phyloP scores from a whole-genome alignment of 257 asterid species.

The Salvia splendens region DNA sequence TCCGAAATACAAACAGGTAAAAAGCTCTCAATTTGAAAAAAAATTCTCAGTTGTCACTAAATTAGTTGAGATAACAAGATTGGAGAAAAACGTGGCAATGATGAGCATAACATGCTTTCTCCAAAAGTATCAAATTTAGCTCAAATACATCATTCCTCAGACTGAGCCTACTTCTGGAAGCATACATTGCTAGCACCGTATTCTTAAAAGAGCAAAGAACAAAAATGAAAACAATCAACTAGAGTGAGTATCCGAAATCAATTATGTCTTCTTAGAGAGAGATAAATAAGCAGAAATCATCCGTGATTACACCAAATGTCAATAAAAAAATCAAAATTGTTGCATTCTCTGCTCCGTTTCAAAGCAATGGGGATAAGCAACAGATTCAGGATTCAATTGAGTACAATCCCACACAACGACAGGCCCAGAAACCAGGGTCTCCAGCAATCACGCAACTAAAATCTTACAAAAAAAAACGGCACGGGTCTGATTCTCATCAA shows the following conservation, averaged over 20 bases:
- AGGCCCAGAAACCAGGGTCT: slow-evolving; percentile 9
- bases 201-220: neutral
- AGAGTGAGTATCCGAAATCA: neutral
- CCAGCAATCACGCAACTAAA: neutral
- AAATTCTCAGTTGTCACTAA: neutral
- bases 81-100: neutral
- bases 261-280: neutral
- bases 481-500: neutral
- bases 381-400: slow-evolving; percentile 18
- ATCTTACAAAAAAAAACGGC: neutral
- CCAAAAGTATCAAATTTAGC: slow-evolving; percentile 1
- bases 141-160: slow-evolving; percentile 3
- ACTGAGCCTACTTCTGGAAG: slow-evolving; percentile 23
- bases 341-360: slow-evolving; percentile 4
- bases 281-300: neutral
- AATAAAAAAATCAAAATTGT: neutral
- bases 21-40: slow-evolving; percentile 2
- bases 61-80: neutral
- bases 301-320: neutral
- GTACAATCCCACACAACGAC: slow-evolving; percentile 7
- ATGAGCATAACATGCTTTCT: slow-evolving; percentile 16
- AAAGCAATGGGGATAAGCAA: slow-evolving; percentile 4
- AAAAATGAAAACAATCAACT: neutral
- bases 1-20: slow-evolving; percentile 29
- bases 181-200: slow-evolving; percentile 7